Evolutionary conservation across 495 filamentous ascomycete species (phyloP), one percentile per base, ranked within the genome.

Genomic region (Lophiostoma macrostomum): DNA sequence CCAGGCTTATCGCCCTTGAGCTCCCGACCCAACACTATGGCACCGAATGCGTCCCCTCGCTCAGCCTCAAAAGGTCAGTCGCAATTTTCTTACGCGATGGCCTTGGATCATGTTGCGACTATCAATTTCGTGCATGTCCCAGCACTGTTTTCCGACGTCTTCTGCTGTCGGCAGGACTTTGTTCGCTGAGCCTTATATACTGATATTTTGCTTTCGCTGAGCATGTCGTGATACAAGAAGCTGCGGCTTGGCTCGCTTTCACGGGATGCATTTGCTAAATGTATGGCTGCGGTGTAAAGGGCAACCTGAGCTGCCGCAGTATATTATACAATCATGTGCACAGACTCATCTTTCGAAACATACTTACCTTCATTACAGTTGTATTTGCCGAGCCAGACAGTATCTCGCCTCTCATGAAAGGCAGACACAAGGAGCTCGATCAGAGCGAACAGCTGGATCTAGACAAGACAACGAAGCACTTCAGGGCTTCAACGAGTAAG

Each of bases 371-470:
- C 12, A 54, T 28, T 39, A 23, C 53, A 72, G 70, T 61, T 54
- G 66, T 70, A 23, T 67, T 70, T 41, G 67, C 58, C 18, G 52
- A 70, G 13, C 50, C 67, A 4, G 68, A 70, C 38, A 53, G 60
- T n/a, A 67, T 69, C 6, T 69, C 69, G 14, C 69, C 70, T 11
- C 47, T 67, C 29, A 63, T 70, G 32, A 47, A 55, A 12, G 68
- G 64, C n/a, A 64, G 61, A 19, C 58, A 64, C 30, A 72, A 69
- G 46, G 57, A 67, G 5, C 12, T 58, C n/a, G 66, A 71, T 7
- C 32, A 42, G 12, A 36, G 35, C 23, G 61, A 68, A 7, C 44
- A 39, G 16, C 46, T 64, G 40, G 64, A 67, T 25, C 47, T 64
- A 5, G 69, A 70, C 35, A 42, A 56, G 16, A 46, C 46, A 37